phyloP scores from a whole-genome alignment of 164 flowering plant species.

The Magnolia kwangsiensis region DNA sequence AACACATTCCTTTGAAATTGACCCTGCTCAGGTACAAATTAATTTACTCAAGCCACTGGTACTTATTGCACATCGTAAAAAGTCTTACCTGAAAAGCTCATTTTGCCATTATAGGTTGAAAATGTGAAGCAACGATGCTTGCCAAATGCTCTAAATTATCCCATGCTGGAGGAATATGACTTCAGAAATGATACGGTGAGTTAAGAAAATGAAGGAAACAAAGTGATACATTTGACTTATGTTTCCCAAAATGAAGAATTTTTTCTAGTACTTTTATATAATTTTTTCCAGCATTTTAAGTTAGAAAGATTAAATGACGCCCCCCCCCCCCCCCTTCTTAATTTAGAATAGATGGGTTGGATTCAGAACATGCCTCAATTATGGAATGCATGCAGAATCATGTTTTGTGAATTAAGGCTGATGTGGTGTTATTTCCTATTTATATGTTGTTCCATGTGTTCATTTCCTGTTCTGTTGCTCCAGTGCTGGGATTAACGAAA shows the following conservation, averaged over 20 bases:
- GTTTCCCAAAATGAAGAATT: neutral
- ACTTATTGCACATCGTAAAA: neutral
- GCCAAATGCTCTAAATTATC: conserved; percentile 90
- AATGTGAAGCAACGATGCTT: conserved; percentile 96
- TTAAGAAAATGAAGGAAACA: conserved; percentile 1
- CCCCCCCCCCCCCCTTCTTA: too few species aligned
- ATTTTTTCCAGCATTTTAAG: neutral
- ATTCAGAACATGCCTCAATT: neutral
- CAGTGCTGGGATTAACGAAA: neutral
- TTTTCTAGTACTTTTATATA: neutral
- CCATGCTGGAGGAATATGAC: conserved; percentile 99
- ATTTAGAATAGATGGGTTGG: neutral
- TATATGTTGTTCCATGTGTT: neutral
- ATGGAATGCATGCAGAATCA: neutral
- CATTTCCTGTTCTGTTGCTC: neutral
- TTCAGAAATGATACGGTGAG: conserved; percentile 96
- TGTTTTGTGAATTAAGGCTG: neutral
- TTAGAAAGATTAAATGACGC: neutral
- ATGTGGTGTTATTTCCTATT: neutral
- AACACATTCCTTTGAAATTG: conserved; percentile 45
- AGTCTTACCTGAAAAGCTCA: neutral
- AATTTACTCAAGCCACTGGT: neutral
- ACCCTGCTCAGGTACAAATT: conserved; percentile 70
- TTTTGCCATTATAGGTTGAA: conserved; percentile 61
- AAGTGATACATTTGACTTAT: neutral